A percentile compares a stretch with the other conserved stretches of the same genome.
These are phyloP conservation scores for Yarrowia sp. DNA, from an alignment of 805 yeast genomes.

Conservation along the genomic window DNA sequence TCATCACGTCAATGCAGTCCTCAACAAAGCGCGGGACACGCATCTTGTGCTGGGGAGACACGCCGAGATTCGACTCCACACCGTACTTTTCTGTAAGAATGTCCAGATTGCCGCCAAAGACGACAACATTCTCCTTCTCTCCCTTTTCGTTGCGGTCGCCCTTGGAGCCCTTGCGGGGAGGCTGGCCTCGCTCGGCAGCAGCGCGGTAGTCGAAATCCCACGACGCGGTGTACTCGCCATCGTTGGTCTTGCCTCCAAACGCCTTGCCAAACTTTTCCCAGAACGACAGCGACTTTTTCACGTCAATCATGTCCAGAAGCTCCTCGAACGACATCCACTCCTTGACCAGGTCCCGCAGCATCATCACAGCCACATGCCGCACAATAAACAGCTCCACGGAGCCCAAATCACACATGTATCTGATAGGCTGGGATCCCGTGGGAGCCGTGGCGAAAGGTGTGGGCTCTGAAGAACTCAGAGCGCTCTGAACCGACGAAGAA, in stretches of 20 bases:
- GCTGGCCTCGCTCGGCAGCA: neutral
- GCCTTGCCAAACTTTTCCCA: constrained; percentile 49
- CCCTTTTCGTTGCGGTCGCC: constrained; percentile 30
- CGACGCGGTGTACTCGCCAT: constrained; percentile 20
- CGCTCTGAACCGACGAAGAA: constrained; percentile 14
- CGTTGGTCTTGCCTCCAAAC: constrained; percentile 33
- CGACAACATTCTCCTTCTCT: constrained; percentile 38
- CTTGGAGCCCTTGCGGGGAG: constrained; percentile 1
- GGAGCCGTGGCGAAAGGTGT: neutral
- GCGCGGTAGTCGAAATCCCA: constrained; percentile 24
- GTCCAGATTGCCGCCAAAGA: constrained; percentile 77
- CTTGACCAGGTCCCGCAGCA: constrained; percentile 40
- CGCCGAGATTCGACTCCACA: constrained; percentile 77
- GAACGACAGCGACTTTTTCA: constrained; percentile 40
- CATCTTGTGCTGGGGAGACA: constrained; percentile 70
- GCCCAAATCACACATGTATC: constrained; percentile 42
- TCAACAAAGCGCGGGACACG: constrained; percentile 83
- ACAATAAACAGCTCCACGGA: constrained; percentile 55
- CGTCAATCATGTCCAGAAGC: constrained; percentile 40
- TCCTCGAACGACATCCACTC: constrained; percentile 41
- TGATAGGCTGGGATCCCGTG: neutral
- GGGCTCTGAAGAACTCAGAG: neutral
- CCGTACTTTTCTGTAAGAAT: constrained; percentile 67
- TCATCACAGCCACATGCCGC: constrained; percentile 55
- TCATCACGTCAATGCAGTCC: constrained; percentile 76